Evolutionary conservation across 768 basidiomycete species (phyloP), one percentile per base, ranked within the genome.

Genomic region (Galerina sulciceps): DNA sequence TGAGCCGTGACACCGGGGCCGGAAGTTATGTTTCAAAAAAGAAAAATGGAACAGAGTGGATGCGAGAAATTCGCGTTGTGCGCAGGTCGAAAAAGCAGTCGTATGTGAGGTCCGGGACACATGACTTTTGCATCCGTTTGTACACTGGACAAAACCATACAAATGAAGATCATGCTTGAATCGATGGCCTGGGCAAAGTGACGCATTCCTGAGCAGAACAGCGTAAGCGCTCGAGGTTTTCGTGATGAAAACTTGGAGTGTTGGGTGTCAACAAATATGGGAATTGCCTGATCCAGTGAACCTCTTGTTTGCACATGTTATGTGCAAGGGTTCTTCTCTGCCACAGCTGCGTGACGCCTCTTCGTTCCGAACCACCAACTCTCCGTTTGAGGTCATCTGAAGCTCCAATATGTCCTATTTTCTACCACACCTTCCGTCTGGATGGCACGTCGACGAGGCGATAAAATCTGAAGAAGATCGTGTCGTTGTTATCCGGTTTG

Each of bases 381-480:
- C 42, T 49, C 23, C 36, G 40, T 42, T 51, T 47, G 20, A 37
- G 47, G 22, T 38, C 50, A 49, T 62, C 47, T 55, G 31, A 62
- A 22, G 56, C 23, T 18, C 34, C 11, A 23, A 46, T 55, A 94
- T 95, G 93, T 94, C 93, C 13, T 94, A 94, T 74, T 93, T 94
- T 70, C 85, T 94, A 11, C 91, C 92, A 0, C 92, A 94, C 67
- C 81, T 95, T 3, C 91, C 89, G 0, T 92, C 91, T 66, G 93
- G 95, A 38, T 98, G 96, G 96, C 97, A 99, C 71, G 97, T 99
- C 60, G 97, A 99, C 70, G 96, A 98, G 71, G 94, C 97, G 8
- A 99, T 99, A 74, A 93, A 97, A 65, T 96, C 94, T 0, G 97
- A 99, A 73, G 97, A 99, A 72, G 94, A 97, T 68, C 85, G 97